Conservation (phyloP, 805 yeast genomes). For the Starmerella ratchasimensis region DNA sequence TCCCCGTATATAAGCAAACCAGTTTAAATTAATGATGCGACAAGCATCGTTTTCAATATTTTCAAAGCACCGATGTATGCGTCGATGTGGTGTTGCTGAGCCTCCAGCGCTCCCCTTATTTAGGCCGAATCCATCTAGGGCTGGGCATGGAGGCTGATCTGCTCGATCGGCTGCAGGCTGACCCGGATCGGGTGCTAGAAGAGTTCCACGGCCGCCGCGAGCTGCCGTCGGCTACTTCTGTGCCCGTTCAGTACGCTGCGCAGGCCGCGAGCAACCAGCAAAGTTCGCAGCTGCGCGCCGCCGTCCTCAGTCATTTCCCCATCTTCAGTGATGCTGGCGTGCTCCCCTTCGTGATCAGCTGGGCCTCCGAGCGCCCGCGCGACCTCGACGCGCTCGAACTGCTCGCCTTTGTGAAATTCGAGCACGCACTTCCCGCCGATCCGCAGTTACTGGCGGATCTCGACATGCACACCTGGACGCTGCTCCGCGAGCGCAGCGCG, state of each 20-base stretch:
- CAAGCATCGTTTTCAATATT: too few species aligned
- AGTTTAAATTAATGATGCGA: too few species aligned
- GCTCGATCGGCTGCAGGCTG: too few species aligned
- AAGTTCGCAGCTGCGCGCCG: not conserved
- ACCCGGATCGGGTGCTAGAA: too few species aligned
- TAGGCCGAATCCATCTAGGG: too few species aligned
- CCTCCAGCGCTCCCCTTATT: too few species aligned
- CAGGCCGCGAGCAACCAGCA: not conserved
- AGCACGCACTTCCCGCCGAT: not conserved
- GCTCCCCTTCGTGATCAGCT: not conserved
- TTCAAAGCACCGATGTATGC: too few species aligned
- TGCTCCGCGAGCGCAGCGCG: not conserved
- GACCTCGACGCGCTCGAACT: not conserved
- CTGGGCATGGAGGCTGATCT: too few species aligned
- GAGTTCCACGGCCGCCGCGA: too few species aligned
- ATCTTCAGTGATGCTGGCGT: not conserved
- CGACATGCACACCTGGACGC: not conserved
- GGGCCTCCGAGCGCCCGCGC: not conserved
- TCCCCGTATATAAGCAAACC: too few species aligned
- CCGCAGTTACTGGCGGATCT: not conserved
- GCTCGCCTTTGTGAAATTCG: constrained; percentile 5
- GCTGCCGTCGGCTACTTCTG: too few species aligned
- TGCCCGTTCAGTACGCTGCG: constrained; percentile 1
- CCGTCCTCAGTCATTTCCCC: not conserved
- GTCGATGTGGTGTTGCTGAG: too few species aligned